Evolutionary conservation across 176 grass and related monocot genomes (phyloP).

Genomic region (Alloteropsis semialata): DNA sequence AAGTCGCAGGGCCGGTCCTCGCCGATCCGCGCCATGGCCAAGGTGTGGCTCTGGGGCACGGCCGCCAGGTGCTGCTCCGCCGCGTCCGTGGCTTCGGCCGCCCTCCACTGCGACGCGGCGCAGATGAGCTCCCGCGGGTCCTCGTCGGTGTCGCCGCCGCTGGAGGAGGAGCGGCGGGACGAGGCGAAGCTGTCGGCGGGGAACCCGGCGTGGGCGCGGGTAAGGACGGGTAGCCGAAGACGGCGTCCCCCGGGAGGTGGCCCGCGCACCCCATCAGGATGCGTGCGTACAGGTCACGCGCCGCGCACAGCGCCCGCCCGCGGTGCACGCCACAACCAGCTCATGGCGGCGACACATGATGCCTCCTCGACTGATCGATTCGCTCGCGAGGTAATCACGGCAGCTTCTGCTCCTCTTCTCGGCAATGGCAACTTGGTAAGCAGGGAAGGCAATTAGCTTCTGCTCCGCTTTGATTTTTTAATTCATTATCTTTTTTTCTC

Average conservation of each 20-base stretch:
- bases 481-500: no score
- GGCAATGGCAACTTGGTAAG: no score
- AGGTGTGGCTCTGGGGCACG: constrained; percentile 55
- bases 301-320: constrained; percentile 35
- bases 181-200: constrained; percentile 7
- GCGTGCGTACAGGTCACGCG: constrained; percentile 63
- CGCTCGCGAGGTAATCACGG: no score
- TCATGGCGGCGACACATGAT: no score
- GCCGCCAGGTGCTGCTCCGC: not conserved
- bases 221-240: constrained; percentile 41
- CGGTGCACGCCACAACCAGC: constrained; percentile 46
- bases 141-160: constrained; percentile 30
- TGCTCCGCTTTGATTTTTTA: no score
- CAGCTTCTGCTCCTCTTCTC: no score
- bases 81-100: constrained; percentile 3
- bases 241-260: constrained; percentile 30
- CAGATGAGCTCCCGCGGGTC: constrained; percentile 73
- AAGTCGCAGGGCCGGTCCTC: constrained; percentile 66
- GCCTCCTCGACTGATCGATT: no score
- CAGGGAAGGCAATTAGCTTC: no score
- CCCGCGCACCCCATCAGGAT: constrained; percentile 54
- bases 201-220: not conserved
- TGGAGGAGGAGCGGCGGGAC: constrained; percentile 24
- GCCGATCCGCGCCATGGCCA: constrained; percentile 64
- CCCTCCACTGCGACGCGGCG: constrained; percentile 50